phyloP scores from a whole-genome alignment of 2,329 filamentous ascomycete species.

The Chaetomiaceae sp. region DNA sequence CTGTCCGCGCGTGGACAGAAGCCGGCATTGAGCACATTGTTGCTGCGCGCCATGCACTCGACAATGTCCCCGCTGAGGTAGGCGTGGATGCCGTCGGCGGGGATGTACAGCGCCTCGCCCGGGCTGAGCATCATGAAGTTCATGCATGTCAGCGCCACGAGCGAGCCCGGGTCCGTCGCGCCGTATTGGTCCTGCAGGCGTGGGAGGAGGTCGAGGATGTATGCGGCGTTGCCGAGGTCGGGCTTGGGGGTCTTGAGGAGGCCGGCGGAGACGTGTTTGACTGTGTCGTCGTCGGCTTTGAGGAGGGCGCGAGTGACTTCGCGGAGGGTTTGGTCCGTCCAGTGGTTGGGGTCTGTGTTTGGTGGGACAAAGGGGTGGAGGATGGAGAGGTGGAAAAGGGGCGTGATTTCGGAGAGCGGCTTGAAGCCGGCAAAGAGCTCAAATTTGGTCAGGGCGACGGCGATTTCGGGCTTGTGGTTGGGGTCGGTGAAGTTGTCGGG shows the following conservation, averaged over 20 bases:
- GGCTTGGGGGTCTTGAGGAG: slow-evolving; percentile 45
- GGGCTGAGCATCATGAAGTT: slow-evolving; percentile 64
- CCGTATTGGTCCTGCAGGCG: slow-evolving; percentile 62
- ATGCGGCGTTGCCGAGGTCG: slow-evolving; percentile 44
- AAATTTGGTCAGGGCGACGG: slow-evolving; percentile 64
- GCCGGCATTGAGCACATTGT: slow-evolving; percentile 70
- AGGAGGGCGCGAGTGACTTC: slow-evolving; percentile 52
- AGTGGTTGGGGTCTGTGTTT: slow-evolving; percentile 33
- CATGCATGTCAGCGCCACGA: slow-evolving; percentile 69
- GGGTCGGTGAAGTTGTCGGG: slow-evolving; percentile 63
- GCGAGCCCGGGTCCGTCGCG: slow-evolving; percentile 57
- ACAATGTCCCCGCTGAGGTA: slow-evolving; percentile 70
- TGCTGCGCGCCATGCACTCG: slow-evolving; percentile 71
- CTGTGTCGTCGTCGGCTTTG: slow-evolving; percentile 45
- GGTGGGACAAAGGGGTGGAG: slow-evolving; percentile 50
- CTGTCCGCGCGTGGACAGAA: slow-evolving; percentile 66
- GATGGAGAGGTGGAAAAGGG: slow-evolving; percentile 50
- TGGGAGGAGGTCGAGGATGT: slow-evolving; percentile 61
- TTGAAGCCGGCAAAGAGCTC: slow-evolving; percentile 76
- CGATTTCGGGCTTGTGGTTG: slow-evolving; percentile 79
- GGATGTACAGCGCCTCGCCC: slow-evolving; percentile 65
- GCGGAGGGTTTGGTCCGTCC: slow-evolving; percentile 55
- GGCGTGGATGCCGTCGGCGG: slow-evolving; percentile 68
- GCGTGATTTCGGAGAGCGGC: slow-evolving; percentile 54
- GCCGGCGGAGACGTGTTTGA: slow-evolving; percentile 48